Base-by-base conservation (phyloP, 2,329 filamentous ascomycete genomes). In the Colletotrichum somersetense region DNA sequence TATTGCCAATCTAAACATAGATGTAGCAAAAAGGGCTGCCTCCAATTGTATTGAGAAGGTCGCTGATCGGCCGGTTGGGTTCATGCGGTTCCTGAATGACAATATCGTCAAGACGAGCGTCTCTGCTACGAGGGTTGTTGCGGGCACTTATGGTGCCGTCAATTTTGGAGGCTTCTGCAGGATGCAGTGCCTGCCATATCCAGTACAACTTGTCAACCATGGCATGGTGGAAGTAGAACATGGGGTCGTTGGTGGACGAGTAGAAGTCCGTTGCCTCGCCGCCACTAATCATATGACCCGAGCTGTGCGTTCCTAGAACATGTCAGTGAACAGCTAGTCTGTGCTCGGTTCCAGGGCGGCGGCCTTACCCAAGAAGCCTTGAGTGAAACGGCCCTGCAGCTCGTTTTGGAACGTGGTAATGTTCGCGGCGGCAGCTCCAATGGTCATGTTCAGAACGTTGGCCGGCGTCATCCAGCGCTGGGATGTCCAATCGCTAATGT, bases 21-120 rank as follows among this genome's bases (percentile, higher is more conserved):
- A 81, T 61, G 57, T 81, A 81, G 55, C 80, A 82, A 61, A 81
- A 81, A 4, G 80, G 80, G 16, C 75, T 67, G 8, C 80, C 80
- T 40, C 75, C 75, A 3, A 80, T 55, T 0, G 80, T 81, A 63
- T 75, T 80, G 72, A 81, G 74, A 2, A 80, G 64, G 38, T 79
- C 78, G 64, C 77, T 77, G 58, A 82, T 84, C 44, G 78, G 75
- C 1, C 67, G 59, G 23, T 72, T 68, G 10, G 71, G 61, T 4
- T 74, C 79, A 38, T 75, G 73, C 46, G 74, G 77, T 1, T 77
- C 79, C 40, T 79, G 71, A 48, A 78, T 65, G 6, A 81, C 72
- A 5, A 75, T 58, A 33, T 81, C 79, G 11, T 72, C 66, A 12
- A 71, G 67, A 5, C 71, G 30, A 1, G 76, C 71, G 12, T 77